These are phyloP conservation scores for Escallonia herrerae DNA, from an alignment of 129 eudicot genomes.

Conservation along the genomic window DNA sequence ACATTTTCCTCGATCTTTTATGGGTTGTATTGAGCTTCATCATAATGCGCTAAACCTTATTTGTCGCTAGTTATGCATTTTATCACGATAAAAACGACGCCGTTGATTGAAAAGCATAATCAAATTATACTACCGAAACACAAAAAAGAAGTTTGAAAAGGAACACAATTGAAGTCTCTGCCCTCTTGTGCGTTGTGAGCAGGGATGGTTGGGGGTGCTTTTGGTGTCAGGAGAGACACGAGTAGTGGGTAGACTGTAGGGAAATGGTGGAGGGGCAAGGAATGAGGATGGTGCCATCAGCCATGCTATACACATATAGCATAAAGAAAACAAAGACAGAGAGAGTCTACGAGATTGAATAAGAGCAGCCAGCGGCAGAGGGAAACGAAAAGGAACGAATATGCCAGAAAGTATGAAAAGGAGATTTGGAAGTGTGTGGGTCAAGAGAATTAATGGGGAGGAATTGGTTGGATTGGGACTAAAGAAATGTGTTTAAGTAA, in stretches of 20 bases:
- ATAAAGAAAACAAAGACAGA: neutral
- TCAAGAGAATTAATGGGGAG: constrained; percentile 7
- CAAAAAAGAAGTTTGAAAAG: no score
- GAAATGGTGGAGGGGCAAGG: constrained; percentile 6
- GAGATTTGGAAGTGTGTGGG: constrained; percentile 16
- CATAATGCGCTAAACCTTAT: no score
- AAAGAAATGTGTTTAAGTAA: constrained; percentile 21
- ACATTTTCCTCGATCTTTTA: no score
- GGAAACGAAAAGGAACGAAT: neutral
- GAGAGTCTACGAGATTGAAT: neutral
- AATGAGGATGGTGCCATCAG: constrained; percentile 5
- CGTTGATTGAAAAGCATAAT: no score
- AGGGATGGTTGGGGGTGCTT: constrained; percentile 12
- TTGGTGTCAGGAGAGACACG: constrained; percentile 13
- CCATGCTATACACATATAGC: neutral
- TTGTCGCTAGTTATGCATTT: no score
- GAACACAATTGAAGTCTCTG: neutral
- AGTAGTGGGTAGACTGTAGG: constrained; percentile 11
- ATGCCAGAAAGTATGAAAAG: constrained; percentile 6
- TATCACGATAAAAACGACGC: no score
- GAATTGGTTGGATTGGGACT: constrained; percentile 23
- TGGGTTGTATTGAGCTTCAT: no score
- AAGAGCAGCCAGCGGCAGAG: no score
- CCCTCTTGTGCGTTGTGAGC: constrained; percentile 1
- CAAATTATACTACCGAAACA: no score